These are phyloP conservation scores for Abrus precatorius DNA, from an alignment of 306 rosid genomes.

Conservation along the genomic window DNA sequence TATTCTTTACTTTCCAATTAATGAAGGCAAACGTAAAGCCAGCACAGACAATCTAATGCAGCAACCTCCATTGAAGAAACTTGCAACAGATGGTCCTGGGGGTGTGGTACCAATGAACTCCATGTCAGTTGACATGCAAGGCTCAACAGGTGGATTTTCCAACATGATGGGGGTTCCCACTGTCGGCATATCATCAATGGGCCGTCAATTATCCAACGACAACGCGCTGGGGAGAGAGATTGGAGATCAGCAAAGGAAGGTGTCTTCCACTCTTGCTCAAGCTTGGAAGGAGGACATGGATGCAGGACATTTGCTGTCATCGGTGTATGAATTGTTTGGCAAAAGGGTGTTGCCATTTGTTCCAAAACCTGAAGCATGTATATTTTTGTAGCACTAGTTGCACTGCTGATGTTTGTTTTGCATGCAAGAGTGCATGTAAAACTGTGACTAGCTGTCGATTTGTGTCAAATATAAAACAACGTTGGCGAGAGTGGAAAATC, in stretches of 20 bases:
- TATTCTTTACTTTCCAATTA: conserved; percentile 19
- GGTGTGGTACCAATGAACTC: conserved; percentile 79
- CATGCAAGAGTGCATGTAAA: conserved; percentile 33
- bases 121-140: conserved; percentile 78
- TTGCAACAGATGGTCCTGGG: conserved; percentile 66
- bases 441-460: conserved; percentile 18
- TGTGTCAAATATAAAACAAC: not conserved
- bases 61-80: conserved; percentile 78
- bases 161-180: conserved; percentile 57
- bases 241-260: conserved; percentile 57
- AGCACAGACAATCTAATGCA: conserved; percentile 72
- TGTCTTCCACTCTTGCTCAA: conserved; percentile 69
- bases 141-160: conserved; percentile 65
- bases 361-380: conserved; percentile 70
- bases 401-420: conserved; percentile 29
- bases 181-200: conserved; percentile 46
- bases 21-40: conserved; percentile 83
- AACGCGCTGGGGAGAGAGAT: conserved; percentile 55
- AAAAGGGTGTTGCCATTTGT: conserved; percentile 68
- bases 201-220: conserved; percentile 62
- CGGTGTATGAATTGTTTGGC: conserved; percentile 74
- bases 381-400: conserved; percentile 68
- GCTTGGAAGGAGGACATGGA: conserved; percentile 93
- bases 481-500: conserved; percentile 35
- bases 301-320: conserved; percentile 70